Conservation (phyloP, 164 flowering plant genomes). For the Berberis vulgaris region DNA sequence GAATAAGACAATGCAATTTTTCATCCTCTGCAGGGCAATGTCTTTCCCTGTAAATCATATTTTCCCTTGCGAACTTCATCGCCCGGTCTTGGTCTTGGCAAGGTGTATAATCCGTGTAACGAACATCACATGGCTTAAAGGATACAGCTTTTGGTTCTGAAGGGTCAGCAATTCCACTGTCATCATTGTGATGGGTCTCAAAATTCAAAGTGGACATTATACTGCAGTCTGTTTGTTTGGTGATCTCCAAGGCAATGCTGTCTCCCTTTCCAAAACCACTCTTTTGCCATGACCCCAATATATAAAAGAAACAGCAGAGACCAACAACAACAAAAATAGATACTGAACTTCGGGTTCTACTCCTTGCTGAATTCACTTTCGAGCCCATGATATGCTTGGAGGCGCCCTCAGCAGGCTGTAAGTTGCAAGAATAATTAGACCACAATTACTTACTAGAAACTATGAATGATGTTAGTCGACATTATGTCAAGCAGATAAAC, state of each 20-base stretch:
- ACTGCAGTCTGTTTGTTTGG: constrained; percentile 57
- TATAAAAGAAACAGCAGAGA: constrained; percentile 77
- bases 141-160: constrained; percentile 35
- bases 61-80: constrained; percentile 82
- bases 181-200: constrained; percentile 65
- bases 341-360: constrained; percentile 46
- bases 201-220: constrained; percentile 44
- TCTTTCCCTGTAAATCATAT: constrained; percentile 89
- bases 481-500: too few species aligned
- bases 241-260: constrained; percentile 46
- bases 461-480: too few species aligned
- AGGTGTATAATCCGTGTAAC: constrained; percentile 77
- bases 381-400: constrained; percentile 39
- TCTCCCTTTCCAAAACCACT: constrained; percentile 94
- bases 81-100: constrained; percentile 97
- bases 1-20: constrained; percentile 74
- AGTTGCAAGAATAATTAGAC: background rate
- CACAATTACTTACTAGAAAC: too few species aligned
- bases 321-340: constrained; percentile 59
- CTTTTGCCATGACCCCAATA: constrained; percentile 88
- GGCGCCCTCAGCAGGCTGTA: constrained; percentile 9
- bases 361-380: constrained; percentile 36
- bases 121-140: constrained; percentile 58
- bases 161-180: constrained; percentile 22
- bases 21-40: constrained; percentile 83